Conservation (phyloP, 768 basidiomycete species). For the Mycena haematopus region DNA sequence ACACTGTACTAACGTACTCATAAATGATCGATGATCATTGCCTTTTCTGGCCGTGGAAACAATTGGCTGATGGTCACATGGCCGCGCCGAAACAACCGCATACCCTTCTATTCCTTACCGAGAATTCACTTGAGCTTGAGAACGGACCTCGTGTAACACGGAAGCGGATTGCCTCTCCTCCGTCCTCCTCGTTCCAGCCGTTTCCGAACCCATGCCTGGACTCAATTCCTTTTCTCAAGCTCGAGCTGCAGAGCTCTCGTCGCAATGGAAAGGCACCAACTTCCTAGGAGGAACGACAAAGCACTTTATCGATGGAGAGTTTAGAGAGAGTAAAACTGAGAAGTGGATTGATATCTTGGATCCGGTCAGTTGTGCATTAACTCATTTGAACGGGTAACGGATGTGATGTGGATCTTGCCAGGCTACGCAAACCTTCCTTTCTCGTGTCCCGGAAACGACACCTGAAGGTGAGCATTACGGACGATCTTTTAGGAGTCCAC, state of each 20-base stretch:
- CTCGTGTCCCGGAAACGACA: constrained; percentile 90
- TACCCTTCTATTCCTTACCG: too few relatives aligned
- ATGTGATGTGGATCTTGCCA: constrained; percentile 36
- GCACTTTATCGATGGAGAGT: constrained; percentile 92
- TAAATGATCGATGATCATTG: too few relatives aligned
- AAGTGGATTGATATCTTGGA: constrained; percentile 90
- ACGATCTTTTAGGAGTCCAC: constrained; percentile 14
- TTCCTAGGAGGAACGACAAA: constrained; percentile 85
- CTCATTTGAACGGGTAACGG: background rate
- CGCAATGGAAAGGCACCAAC: constrained; percentile 86
- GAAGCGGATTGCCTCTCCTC: constrained; percentile 12
- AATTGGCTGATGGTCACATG: too few relatives aligned
- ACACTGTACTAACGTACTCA: too few relatives aligned
- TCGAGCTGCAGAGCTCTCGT: constrained; percentile 68
- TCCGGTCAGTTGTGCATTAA: constrained; percentile 65
- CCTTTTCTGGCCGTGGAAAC: too few relatives aligned
- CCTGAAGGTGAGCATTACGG: constrained; percentile 10
- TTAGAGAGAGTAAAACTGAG: constrained; percentile 76
- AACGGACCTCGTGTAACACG: background rate
- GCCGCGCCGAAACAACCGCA: too few relatives aligned
- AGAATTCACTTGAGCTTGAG: background rate
- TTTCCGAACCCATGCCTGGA: constrained; percentile 8
- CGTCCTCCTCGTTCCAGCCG: background rate
- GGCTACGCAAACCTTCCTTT: constrained; percentile 91
- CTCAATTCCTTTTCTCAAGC: constrained; percentile 20